Conservation (phyloP, 805 yeast species). For the Metschnikowia kunwiensis region DNA sequence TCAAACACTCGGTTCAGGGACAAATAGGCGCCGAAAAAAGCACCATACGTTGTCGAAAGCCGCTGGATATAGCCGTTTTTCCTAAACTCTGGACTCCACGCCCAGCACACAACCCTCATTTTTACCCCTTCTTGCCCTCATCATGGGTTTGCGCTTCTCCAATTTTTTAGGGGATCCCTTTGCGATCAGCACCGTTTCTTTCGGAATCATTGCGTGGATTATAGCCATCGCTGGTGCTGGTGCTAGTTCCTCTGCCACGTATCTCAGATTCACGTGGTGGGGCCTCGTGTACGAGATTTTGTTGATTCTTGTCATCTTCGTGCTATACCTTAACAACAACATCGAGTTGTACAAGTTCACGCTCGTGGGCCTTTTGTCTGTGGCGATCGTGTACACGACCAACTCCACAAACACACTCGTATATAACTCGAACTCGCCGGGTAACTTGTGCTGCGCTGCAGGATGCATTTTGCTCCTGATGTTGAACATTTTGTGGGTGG, state of each 20-base stretch:
- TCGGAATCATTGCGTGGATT: constrained; percentile 78
- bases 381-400: constrained; percentile 81
- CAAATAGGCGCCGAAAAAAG: too few species aligned
- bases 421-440: constrained; percentile 56
- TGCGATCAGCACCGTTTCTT: constrained; percentile 75
- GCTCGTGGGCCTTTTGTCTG: constrained; percentile 53
- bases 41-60: too few species aligned
- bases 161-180: constrained; percentile 80
- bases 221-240: constrained; percentile 86
- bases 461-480: constrained; percentile 84
- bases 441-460: constrained; percentile 84
- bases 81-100: not conserved
- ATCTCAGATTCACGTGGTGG: constrained; percentile 96
- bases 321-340: constrained; percentile 56
- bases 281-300: constrained; percentile 78
- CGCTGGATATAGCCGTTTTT: too few species aligned
- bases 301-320: constrained; percentile 48
- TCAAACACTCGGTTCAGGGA: too few species aligned
- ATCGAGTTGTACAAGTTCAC: constrained; percentile 67
- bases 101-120: too few species aligned
- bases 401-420: constrained; percentile 80
- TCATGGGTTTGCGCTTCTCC: constrained; percentile 39
- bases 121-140: not conserved
- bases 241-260: constrained; percentile 32
- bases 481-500: constrained; percentile 78